Conservation (phyloP, 441 rosid species). For the Geranium incanum region DNA sequence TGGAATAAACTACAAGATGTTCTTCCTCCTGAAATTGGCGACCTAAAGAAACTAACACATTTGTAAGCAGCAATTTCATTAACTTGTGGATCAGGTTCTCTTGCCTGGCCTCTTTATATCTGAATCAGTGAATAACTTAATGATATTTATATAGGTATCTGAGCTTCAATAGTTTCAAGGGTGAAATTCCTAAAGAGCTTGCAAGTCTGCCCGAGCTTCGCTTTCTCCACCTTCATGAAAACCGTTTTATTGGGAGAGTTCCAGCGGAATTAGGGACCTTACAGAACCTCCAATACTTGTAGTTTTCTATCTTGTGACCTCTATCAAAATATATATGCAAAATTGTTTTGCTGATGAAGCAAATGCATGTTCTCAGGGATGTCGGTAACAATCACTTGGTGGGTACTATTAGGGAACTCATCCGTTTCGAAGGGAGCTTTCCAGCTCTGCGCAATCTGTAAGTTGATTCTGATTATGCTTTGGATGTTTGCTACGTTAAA, state of each 20-base stretch:
- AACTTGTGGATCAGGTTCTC: not conserved
- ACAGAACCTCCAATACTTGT: constrained; percentile 83
- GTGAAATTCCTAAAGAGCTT: constrained; percentile 87
- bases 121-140: constrained; percentile 9
- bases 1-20: constrained; percentile 95
- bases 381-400: constrained; percentile 89
- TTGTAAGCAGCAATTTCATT: constrained; percentile 43
- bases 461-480: constrained; percentile 20
- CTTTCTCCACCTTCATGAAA: constrained; percentile 86
- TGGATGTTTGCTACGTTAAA: not conserved
- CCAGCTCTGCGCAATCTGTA: constrained; percentile 86
- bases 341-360: not conserved
- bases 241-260: constrained; percentile 77
- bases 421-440: constrained; percentile 80
- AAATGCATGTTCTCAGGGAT: constrained; percentile 47
- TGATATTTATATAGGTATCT: constrained; percentile 43
- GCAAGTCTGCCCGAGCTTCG: constrained; percentile 87
- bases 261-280: constrained; percentile 77
- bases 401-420: constrained; percentile 88
- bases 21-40: constrained; percentile 85
- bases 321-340: not conserved
- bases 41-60: constrained; percentile 83
- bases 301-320: constrained; percentile 22
- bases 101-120: not conserved
- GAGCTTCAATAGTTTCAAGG: constrained; percentile 93